Percentiles rank a stretch among this genome's conserved stretches.
phyloP scores from a whole-genome alignment of 2,329 filamentous ascomycete species.

The Pyricularia grisea region DNA sequence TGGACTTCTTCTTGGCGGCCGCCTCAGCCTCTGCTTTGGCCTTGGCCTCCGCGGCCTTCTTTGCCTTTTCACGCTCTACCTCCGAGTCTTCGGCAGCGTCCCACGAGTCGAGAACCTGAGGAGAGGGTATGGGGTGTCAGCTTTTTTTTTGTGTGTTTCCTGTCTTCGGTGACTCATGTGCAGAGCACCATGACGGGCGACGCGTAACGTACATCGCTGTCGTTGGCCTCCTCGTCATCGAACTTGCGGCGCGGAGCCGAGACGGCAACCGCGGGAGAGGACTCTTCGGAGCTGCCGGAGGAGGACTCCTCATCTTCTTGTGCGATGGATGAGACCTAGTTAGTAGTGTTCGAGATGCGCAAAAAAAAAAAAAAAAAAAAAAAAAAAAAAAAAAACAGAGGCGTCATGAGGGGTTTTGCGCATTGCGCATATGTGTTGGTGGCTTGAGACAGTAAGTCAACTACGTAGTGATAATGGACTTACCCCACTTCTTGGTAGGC shows the following conservation, averaged over 20 bases:
- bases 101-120: constrained; percentile 91
- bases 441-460: neutral
- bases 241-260: constrained; percentile 55
- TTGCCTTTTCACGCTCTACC: constrained; percentile 88
- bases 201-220: constrained; percentile 59
- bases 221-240: constrained; percentile 82
- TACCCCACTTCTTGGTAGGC: constrained; percentile 30
- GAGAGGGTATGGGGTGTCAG: neutral
- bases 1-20: constrained; percentile 84
- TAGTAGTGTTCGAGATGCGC: neutral
- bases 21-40: constrained; percentile 84
- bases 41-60: constrained; percentile 77
- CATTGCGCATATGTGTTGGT: too few relatives aligned
- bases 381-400: neutral
- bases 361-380: too few relatives aligned
- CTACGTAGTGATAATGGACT: constrained; percentile 13
- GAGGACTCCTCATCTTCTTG: constrained; percentile 26
- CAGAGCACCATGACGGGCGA: neutral
- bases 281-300: constrained; percentile 19
- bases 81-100: constrained; percentile 96
- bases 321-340: neutral
- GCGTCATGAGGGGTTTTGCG: neutral
- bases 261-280: constrained; percentile 26
- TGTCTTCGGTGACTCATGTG: neutral
- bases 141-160: neutral